A percentile compares a stretch with the other conserved stretches of the same genome.
Conservation (phyloP, 129 eudicot species). For the Escallonia rubra region DNA sequence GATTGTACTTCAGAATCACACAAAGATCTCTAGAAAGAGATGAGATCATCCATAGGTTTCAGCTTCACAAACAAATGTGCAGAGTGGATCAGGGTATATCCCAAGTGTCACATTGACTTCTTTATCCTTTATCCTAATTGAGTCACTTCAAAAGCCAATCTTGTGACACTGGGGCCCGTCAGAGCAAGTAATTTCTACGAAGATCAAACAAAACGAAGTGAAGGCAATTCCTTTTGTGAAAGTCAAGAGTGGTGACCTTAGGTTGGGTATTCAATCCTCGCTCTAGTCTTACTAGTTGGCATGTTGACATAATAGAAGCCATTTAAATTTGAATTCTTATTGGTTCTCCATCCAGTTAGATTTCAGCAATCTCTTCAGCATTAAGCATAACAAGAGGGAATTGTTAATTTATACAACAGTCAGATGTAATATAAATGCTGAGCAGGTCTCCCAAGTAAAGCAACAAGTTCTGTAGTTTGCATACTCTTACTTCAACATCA, state of each 20-base stretch:
- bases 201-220: no score
- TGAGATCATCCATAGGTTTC: no score
- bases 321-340: background rate
- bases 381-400: background rate
- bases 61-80: no score
- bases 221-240: no score
- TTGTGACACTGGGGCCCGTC: no score
- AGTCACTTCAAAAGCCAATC: no score
- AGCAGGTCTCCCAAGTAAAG: background rate
- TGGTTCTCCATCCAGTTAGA: background rate
- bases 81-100: no score
- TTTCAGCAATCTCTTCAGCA: background rate
- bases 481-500: background rate
- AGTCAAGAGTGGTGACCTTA: background rate
- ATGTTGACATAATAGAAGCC: background rate
- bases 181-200: no score
- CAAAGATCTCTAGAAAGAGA: no score
- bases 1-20: no score
- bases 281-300: background rate
- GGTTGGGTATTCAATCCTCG: background rate
- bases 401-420: background rate
- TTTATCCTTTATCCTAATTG: no score
- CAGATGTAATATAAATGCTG: background rate
- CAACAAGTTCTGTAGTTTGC: background rate
- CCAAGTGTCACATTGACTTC: no score